phyloP scores from a whole-genome alignment of 176 grass and related monocot species.

The Carex kokanica region DNA sequence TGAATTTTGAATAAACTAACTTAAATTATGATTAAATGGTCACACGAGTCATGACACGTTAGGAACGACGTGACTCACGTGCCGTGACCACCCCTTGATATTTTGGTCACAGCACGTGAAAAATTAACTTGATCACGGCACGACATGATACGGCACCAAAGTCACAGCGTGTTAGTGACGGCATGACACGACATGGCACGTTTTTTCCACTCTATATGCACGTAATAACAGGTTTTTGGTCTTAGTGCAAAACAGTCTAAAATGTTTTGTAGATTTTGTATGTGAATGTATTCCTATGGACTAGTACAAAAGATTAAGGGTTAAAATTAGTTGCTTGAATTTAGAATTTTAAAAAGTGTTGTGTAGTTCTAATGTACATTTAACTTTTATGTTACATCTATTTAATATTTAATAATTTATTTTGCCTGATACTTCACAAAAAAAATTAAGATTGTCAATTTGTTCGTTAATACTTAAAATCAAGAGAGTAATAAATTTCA shows the following conservation, averaged over 20 bases:
- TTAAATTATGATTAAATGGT: too few species aligned
- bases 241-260: background rate
- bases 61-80: too few species aligned
- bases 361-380: background rate
- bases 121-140: too few species aligned
- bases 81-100: too few species aligned
- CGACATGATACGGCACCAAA: too few species aligned
- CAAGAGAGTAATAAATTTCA: background rate
- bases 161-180: too few species aligned
- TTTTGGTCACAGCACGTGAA: too few species aligned
- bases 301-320: background rate
- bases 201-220: too few species aligned
- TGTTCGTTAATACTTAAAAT: background rate
- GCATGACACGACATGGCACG: too few species aligned
- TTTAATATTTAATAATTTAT: background rate
- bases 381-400: background rate
- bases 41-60: too few species aligned
- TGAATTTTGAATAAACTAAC: too few species aligned
- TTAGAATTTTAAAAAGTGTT: background rate
- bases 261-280: background rate
- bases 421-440: background rate
- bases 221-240: background rate
- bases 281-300: background rate
- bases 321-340: background rate
- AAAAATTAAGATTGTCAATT: background rate